These are phyloP conservation scores for Aegilops tauschii DNA, from an alignment of 176 grass and related monocot genomes.

Conservation along the genomic window DNA sequence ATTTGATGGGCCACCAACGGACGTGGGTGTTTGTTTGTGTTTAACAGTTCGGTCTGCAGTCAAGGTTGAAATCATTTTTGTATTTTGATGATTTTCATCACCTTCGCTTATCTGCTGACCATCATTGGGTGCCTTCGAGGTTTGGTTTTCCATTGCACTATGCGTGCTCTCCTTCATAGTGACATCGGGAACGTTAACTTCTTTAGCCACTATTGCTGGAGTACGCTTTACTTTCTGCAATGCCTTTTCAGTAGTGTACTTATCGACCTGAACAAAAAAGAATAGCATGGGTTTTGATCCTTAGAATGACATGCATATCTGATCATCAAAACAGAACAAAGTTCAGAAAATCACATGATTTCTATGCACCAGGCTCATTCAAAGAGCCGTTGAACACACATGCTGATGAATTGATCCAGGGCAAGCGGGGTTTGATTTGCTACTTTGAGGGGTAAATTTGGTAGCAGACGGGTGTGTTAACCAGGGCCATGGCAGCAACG, in stretches of 20 bases:
- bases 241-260: slow-evolving; percentile 61
- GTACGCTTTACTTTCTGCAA: slow-evolving; percentile 80
- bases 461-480: neutral
- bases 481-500: neutral
- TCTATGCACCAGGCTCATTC: neutral
- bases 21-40: slow-evolving; percentile 46
- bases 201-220: slow-evolving; percentile 21
- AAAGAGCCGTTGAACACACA: neutral
- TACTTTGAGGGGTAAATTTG: neutral
- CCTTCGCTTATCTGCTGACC: slow-evolving; percentile 44
- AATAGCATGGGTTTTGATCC: neutral
- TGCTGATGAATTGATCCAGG: neutral
- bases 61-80: slow-evolving; percentile 44
- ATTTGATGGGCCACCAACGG: slow-evolving; percentile 64
- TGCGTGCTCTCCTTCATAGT: slow-evolving; percentile 45
- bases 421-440: neutral
- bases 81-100: slow-evolving; percentile 35
- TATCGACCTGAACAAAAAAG: slow-evolving; percentile 56
- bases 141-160: slow-evolving; percentile 21
- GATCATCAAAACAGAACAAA: neutral
- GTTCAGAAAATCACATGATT: neutral
- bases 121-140: slow-evolving; percentile 11
- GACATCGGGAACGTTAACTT: slow-evolving; percentile 47
- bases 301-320: slow-evolving; percentile 13
- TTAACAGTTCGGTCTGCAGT: slow-evolving; percentile 36